These are phyloP conservation scores for Diophrys appendiculata DNA, from an alignment of 73 alveolate species.

Conservation along the genomic window DNA sequence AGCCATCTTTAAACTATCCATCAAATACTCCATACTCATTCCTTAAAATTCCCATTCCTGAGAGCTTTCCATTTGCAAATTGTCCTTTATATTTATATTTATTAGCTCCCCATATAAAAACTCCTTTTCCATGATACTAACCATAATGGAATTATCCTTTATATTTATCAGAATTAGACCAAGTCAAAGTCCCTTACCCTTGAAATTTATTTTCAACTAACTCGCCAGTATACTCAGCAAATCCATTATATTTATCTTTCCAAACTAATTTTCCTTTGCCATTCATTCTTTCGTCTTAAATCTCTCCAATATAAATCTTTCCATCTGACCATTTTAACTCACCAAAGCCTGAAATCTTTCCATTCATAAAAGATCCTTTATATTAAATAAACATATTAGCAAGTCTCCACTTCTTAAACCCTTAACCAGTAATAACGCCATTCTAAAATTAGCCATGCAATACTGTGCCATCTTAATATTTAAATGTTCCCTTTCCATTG, in stretches of 20 bases:
- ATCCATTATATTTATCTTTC: constrained; percentile 4
- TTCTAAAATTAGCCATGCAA: neutral
- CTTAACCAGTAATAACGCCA: constrained; percentile 1
- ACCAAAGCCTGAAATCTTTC: constrained; percentile 67
- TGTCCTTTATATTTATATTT: constrained; percentile 1
- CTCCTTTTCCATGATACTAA: neutral
- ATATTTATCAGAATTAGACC: neutral
- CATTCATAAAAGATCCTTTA: constrained; percentile 48
- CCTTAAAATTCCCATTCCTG: constrained; percentile 3
- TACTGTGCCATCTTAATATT: constrained; percentile 1
- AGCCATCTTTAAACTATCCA: constrained; percentile 3
- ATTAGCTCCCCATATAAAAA: neutral
- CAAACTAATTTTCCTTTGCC: constrained; percentile 13
- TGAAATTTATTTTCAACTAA: neutral
- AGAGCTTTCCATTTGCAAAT: neutral
- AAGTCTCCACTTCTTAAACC: constrained; percentile 9
- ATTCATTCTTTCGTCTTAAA: neutral
- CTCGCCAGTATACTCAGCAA: constrained; percentile 2
- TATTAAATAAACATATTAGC: neutral
- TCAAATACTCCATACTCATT: constrained; percentile 10
- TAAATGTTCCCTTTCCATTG: constrained; percentile 10
- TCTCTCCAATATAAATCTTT: constrained; percentile 57
- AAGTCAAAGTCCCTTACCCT: constrained; percentile 4
- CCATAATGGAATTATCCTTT: neutral
- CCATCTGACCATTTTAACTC: constrained; percentile 69